Evolutionary conservation across 2,329 filamentous ascomycete species (phyloP), one percentile per base, ranked within the genome.

Genomic region (Esteya vermicola): DNA sequence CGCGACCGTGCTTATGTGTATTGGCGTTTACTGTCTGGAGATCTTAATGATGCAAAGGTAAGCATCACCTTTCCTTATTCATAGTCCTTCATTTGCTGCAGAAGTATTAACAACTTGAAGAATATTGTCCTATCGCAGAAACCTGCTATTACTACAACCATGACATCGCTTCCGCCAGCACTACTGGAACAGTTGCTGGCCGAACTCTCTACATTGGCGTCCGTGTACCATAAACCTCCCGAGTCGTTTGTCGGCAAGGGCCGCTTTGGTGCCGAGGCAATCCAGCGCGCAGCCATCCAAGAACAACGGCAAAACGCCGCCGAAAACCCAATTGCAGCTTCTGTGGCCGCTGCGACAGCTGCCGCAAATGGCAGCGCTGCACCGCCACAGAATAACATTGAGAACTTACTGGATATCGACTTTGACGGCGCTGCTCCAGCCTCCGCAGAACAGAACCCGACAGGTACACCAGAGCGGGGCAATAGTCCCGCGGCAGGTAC

Each of bases 201-300:
- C 9, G 89, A 98, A 59, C 75, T 98, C 25, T 96, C 89, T 12
- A 95, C 91, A 9, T 73, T 98, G 23, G 86, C 91, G 8, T 96
- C 89, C 2, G 91, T 98, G 19, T 98, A 98, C 63, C 91, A 98
- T 73, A 96, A 94, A 64, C 88, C 88, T 9, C 88, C 91, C 33
- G 85, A 93, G 70, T 86, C 89, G n/a, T 98, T 98, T 60, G 81
- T 98, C 43, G 91, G 91, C 50, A 86, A 93, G 61, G 91, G 91
- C 32, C 79, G 89, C 33, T 95, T 85, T 51, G 91, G 89, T 28
- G 88, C 91, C 36, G 88, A 94, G 58, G 86, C 85, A 45, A 85
- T 98, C 54, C 91, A 96, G 61, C 81, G 82, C 49, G 89, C 89
- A 38, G 91, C 91, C 45, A 94, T 98, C 55, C 88, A 94, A 65